These are phyloP conservation scores for Tetrapisispora iriomotensis DNA, from an alignment of 805 yeast species.

Conservation along the genomic window DNA sequence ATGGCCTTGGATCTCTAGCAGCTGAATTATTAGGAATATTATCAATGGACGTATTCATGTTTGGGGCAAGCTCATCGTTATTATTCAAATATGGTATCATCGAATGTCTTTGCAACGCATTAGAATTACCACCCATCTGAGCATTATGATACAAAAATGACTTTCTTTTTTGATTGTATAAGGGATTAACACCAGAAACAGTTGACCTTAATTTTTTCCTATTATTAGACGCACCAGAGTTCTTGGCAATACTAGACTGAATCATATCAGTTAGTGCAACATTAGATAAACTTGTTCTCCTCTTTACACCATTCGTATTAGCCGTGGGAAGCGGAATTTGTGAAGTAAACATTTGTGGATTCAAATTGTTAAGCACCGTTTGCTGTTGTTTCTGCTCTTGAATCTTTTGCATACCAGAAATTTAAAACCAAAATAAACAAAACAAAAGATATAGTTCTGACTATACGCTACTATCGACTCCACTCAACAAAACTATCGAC, in stretches of 20 bases:
- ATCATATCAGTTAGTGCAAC: conserved; percentile 21
- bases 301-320: conserved; percentile 7
- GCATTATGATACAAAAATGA: background rate
- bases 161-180: background rate
- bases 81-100: conserved; percentile 1
- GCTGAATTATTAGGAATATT: conserved; percentile 4
- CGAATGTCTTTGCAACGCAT: conserved; percentile 3
- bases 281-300: conserved; percentile 18
- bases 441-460: no score
- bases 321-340: conserved; percentile 14
- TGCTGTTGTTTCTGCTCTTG: background rate
- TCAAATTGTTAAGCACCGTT: conserved; percentile 13
- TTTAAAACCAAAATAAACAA: no score
- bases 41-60: background rate
- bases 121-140: background rate
- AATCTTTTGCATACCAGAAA: conserved; percentile 1
- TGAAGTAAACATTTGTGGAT: conserved; percentile 19
- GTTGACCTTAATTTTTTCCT: conserved; percentile 18
- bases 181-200: conserved; percentile 8
- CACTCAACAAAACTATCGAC: no score
- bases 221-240: conserved; percentile 3
- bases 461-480: no score
- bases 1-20: conserved; percentile 59
- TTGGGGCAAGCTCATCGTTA: conserved; percentile 4
- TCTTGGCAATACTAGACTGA: conserved; percentile 18